Percentiles rank a stretch among this genome's conserved stretches.
These are phyloP conservation scores for Elsinoe arachidis DNA, from an alignment of 2,329 filamentous ascomycete genomes.

Conservation along the genomic window DNA sequence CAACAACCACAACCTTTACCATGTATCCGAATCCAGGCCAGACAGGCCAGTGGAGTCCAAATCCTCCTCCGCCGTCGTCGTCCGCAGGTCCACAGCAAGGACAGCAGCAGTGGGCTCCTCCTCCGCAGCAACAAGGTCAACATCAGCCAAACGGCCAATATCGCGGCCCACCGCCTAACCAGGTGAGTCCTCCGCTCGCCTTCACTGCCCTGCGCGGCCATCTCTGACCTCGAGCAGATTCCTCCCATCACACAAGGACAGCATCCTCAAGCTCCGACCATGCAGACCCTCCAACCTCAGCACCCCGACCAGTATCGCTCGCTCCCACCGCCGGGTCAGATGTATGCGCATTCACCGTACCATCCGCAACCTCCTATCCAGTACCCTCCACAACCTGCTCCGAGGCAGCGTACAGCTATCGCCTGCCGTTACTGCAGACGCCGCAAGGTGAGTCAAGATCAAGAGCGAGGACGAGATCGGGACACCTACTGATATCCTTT, in stretches of 20 bases:
- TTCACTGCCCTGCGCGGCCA: not conserved
- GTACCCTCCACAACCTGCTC: constrained; percentile 42
- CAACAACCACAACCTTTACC: not conserved
- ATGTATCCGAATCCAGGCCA: constrained; percentile 20
- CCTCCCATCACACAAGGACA: constrained; percentile 27
- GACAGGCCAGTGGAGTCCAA: constrained; percentile 20
- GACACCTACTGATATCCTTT: not conserved
- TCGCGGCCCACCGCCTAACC: constrained; percentile 21
- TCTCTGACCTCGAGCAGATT: constrained; percentile 22
- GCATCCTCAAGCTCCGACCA: constrained; percentile 31
- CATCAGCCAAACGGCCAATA: constrained; percentile 28
- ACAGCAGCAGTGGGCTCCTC: constrained; percentile 23
- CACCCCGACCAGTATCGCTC: constrained; percentile 38
- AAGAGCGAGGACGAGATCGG: not conserved
- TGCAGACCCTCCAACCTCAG: constrained; percentile 38
- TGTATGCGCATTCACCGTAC: constrained; percentile 36
- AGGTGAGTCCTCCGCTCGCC: constrained; percentile 18
- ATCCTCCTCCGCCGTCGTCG: constrained; percentile 20
- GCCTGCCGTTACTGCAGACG: constrained; percentile 52
- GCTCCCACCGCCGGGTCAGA: constrained; percentile 37
- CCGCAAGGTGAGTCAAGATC: constrained; percentile 42
- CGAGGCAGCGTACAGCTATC: constrained; percentile 52
- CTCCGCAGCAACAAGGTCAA: constrained; percentile 20
- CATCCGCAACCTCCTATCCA: constrained; percentile 34
- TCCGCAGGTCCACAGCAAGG: constrained; percentile 16